Evolutionary conservation across 2,329 filamentous ascomycete genomes (phyloP).

Genomic region (Scedosporium boydii): DNA sequence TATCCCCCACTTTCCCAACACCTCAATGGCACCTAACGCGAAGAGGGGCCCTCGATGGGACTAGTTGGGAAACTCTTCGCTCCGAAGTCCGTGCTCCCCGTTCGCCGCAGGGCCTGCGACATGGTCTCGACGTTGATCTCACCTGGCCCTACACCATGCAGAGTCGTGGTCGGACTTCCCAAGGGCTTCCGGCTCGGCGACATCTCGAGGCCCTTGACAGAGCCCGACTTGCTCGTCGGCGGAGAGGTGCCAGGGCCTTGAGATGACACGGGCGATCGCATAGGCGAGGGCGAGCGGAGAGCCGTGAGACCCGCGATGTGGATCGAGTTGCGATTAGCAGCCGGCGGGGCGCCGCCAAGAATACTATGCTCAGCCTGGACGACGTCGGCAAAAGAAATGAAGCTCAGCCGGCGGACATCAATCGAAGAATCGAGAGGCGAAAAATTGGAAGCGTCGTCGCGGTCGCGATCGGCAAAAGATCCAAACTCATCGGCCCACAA

Average conservation of each 20-base stretch:
- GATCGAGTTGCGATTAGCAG: slow-evolving; percentile 56
- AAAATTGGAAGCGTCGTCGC: slow-evolving; percentile 62
- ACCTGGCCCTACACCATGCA: slow-evolving; percentile 36
- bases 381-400: slow-evolving; percentile 95
- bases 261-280: slow-evolving; percentile 69
- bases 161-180: slow-evolving; percentile 53
- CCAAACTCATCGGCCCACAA: slow-evolving; percentile 50
- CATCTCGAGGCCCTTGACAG: slow-evolving; percentile 64
- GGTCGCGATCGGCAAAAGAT: slow-evolving; percentile 38
- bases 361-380: slow-evolving; percentile 70
- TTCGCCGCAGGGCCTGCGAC: slow-evolving; percentile 78
- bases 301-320: slow-evolving; percentile 55
- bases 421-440: slow-evolving; percentile 58
- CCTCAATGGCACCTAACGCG: not conserved
- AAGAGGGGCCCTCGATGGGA: slow-evolving; percentile 35
- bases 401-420: slow-evolving; percentile 77
- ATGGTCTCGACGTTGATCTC: slow-evolving; percentile 91
- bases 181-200: slow-evolving; percentile 52
- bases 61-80: slow-evolving; percentile 48
- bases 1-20: not conserved
- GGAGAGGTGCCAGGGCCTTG: slow-evolving; percentile 60
- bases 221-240: slow-evolving; percentile 66
- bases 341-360: slow-evolving; percentile 31
- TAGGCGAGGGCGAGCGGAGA: slow-evolving; percentile 69
- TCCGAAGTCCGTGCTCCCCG: slow-evolving; percentile 70